Percentiles rank a stretch among this genome's conserved stretches.
These are phyloP conservation scores for Boletellus emodensis DNA, from an alignment of 768 basidiomycete species.

Conservation along the genomic window DNA sequence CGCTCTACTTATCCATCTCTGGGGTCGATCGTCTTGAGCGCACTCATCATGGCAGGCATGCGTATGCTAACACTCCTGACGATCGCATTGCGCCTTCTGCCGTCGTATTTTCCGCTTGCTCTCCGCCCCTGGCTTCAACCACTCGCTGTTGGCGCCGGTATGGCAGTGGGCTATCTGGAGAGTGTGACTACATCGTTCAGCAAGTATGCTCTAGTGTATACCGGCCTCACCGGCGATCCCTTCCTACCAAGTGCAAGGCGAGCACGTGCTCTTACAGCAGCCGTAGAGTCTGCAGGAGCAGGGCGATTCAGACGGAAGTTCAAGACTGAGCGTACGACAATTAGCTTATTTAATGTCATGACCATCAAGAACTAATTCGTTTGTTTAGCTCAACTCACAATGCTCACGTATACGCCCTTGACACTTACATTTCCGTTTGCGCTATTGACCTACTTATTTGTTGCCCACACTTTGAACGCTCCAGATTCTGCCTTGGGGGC, in stretches of 20 bases:
- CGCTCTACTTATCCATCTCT: constrained; percentile 80
- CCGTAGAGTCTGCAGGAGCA: constrained; percentile 44
- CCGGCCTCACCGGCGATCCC: constrained; percentile 69
- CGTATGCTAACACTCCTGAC: constrained; percentile 52
- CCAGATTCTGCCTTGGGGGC: constrained; percentile 73
- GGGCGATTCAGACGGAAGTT: constrained; percentile 45
- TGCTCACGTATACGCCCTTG: constrained; percentile 69
- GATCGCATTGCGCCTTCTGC: constrained; percentile 51
- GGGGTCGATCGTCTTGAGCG: constrained; percentile 73
- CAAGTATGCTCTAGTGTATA: constrained; percentile 66
- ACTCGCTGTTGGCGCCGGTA: constrained; percentile 31
- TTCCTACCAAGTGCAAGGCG: constrained; percentile 58
- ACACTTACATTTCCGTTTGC: constrained; percentile 81
- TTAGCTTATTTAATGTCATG: background rate
- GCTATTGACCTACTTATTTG: constrained; percentile 79
- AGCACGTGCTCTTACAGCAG: constrained; percentile 53
- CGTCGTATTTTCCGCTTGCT: constrained; percentile 45
- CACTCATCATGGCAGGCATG: constrained; percentile 71
- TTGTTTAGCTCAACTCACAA: constrained; percentile 53
- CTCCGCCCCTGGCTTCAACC: constrained; percentile 41
- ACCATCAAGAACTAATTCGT: constrained; percentile 1
- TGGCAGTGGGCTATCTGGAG: constrained; percentile 44
- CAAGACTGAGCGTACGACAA: constrained; percentile 53
- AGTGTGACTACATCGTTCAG: constrained; percentile 50
- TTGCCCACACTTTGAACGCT: constrained; percentile 72